Evolutionary conservation across 495 filamentous ascomycete genomes (phyloP).

Genomic region (Apiosordaria backusii): DNA sequence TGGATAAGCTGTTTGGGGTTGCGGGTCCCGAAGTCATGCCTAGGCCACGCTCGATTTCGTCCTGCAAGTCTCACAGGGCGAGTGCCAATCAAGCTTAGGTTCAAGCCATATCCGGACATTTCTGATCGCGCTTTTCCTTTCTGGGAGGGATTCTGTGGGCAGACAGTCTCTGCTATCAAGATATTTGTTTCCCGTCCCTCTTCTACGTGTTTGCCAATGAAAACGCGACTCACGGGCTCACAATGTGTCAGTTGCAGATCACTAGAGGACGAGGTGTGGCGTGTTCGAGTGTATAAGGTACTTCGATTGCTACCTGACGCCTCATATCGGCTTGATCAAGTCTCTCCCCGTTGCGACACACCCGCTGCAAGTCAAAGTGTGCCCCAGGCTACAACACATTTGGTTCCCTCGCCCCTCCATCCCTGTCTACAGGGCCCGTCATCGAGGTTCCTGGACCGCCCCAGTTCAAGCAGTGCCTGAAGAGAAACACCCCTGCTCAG

Average conservation of each 20-base stretch:
- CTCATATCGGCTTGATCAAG: not conserved
- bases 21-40: not conserved
- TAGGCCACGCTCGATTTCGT: slow-evolving; percentile 1
- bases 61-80: slow-evolving; percentile 4
- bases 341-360: slow-evolving; percentile 5
- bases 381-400: not conserved
- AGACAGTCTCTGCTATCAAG: not conserved
- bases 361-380: not conserved
- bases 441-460: not conserved
- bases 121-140: not conserved
- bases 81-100: not conserved
- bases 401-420: not conserved
- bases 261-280: not conserved
- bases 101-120: not conserved
- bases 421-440: not conserved
- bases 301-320: not conserved
- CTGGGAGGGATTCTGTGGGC: not conserved
- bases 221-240: not conserved
- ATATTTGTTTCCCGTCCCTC: not conserved
- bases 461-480: not conserved
- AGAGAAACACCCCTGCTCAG: not conserved
- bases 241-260: not conserved
- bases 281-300: not conserved
- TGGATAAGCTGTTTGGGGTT: not conserved
- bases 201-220: not conserved